These are phyloP conservation scores for Chamaecyparis obtusa DNA, from an alignment of 75 land plant genomes.

Conservation along the genomic window DNA sequence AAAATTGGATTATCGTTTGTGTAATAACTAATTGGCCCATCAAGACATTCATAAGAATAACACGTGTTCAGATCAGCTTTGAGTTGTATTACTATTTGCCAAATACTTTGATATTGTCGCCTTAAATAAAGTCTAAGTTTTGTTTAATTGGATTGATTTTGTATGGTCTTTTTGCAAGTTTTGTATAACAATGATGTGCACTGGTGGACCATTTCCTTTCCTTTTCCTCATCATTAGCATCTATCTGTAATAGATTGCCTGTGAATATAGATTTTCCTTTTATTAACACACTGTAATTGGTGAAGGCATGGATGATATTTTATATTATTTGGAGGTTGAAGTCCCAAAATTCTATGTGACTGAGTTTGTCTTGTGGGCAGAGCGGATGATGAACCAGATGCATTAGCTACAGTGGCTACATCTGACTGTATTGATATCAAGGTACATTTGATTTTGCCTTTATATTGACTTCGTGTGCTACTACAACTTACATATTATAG, in stretches of 20 bases:
- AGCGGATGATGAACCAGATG: conserved; percentile 5
- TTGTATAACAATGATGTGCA: not conserved
- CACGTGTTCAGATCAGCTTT: not conserved
- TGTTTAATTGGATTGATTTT: not conserved
- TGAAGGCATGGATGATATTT: not conserved
- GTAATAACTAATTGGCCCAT: not conserved
- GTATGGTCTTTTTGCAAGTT: not conserved
- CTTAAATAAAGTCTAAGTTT: not conserved
- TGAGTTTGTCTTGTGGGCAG: conserved; percentile 7
- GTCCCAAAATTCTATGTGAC: not conserved
- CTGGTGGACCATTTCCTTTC: not conserved
- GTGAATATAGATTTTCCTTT: not conserved
- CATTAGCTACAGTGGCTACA: not conserved
- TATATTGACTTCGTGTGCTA: not conserved
- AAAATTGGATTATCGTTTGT: not conserved
- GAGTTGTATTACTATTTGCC: not conserved
- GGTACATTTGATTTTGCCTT: not conserved
- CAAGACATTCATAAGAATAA: not conserved
- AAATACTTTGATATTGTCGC: not conserved
- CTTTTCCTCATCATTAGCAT: not conserved
- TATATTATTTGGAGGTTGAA: not conserved
- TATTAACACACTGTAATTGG: not conserved
- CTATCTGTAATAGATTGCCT: not conserved
- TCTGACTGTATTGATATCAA: not conserved
- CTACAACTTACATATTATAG: not conserved